Evolutionary conservation across 2,329 filamentous ascomycete genomes (phyloP), one percentile per base, ranked within the genome.

Genomic region (Coniochaeta hoffmannii): DNA sequence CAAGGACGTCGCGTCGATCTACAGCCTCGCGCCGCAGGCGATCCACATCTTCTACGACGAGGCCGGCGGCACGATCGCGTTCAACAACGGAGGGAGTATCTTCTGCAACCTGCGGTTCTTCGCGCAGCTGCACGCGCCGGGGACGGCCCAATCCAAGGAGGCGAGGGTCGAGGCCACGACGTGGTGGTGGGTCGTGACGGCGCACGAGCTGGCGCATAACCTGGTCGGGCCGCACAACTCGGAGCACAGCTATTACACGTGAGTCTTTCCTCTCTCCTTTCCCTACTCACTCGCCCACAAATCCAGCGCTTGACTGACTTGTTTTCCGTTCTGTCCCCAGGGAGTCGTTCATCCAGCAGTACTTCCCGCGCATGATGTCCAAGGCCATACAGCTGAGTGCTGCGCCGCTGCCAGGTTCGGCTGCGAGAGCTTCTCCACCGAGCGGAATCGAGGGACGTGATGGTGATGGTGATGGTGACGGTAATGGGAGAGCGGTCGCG

Each of bases 21-120:
- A 96, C 69, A 79, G 82, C 2, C 78, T 97, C 24, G 76, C 82
- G 1, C 76, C 81, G 0, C 76, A 80, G 31, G 84, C 85, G 3
- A 69, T 97, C 56, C 93, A 95, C 67, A 88, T 97, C 53, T 97
- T 93, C 73, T 90, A 91, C 64, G 92, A 97, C 63, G 82, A 87
- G 38, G 71, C 75, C 3, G 89, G 90, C 4, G 83, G 82, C 55
- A 92, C 90, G 0, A 96, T 99, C 59, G 94, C 93, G 0, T 99
- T 99, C 77, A 99, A 99, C 68, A 81, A 82, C 9, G 83, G 80
- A 36, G 92, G 93, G 35, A 90, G 87, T 64, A 82, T 99, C 30
- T 99, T 97, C 74, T 97, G 91, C 77, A 99, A 99, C 66, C 80
- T 96, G 60, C 80, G 89, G 17, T 96, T 90, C 75, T 97, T 92